Evolutionary conservation across 768 basidiomycete genomes (phyloP), one percentile per base, ranked within the genome.

Genomic region (Lactarius tabidus): DNA sequence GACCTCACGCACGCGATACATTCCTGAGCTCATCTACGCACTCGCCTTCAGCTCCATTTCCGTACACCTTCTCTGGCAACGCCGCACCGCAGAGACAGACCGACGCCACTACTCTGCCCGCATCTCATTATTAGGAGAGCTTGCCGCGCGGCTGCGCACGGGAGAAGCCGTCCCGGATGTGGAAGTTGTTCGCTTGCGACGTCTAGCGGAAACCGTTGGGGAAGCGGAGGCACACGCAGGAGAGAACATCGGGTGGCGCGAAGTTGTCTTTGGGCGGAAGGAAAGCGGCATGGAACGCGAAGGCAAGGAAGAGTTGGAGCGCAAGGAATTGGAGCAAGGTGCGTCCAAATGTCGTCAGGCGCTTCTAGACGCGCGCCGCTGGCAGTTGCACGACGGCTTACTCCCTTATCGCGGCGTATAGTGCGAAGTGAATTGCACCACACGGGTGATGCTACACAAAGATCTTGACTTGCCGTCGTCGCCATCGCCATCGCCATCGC

Each of bases 1-100:
- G 68, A 45, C 68, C 69, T 63, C 67, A 26, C 67, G 71, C 61
- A 57, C 69, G 8, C 71, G 73, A 8, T 89, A 89, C 75, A 71
- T 87, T 63, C 86, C 85, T 33, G 87, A 90, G 69, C 76, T 87
- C 60, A 59, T 89, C 67, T 90, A 84, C 73, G 83, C 87, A 36
- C 76, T 86, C 54, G 87, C 86, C 10, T 78, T 89, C 70, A 84
- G 82, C 55, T 88, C 88, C 28, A 73, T 89, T 65, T 84, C 87
- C 33, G 84, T 88, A 63, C 88, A 91, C 74, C 77, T 88, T 31
- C 79, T 89, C 43, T 79, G 75, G 71, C 80, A 83, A 59, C 80
- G 84, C 65, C 82, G 79, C 57, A 70, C 71, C 0, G 77, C 79
- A 39, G 81, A 79, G 54, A 84, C 84, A 51, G 84, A 88, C 63